Percentiles rank a stretch among this genome's conserved stretches.
Conservation (phyloP, 305 asterid species). For the Solanum hybrid region DNA sequence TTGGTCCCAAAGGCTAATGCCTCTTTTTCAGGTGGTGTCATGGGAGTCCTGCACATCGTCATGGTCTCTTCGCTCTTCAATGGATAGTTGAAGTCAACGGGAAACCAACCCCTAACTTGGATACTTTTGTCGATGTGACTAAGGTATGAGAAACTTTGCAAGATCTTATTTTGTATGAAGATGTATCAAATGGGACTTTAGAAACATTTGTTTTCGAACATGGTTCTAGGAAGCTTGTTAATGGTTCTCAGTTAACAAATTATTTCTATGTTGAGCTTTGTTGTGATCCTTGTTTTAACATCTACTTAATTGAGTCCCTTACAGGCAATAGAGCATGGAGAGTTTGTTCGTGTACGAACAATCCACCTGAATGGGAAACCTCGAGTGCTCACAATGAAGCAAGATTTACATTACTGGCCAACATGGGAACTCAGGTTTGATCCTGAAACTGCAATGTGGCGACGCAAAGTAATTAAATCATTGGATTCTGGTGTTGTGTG, state of each 20-base stretch:
- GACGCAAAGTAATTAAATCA: conserved; percentile 62
- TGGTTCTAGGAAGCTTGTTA: not conserved
- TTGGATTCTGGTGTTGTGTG: conserved; percentile 26
- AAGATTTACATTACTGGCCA: conserved; percentile 98
- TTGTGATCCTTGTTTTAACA: not conserved
- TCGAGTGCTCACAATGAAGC: conserved; percentile 85
- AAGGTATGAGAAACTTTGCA: conserved; percentile 38
- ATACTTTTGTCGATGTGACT: conserved; percentile 76
- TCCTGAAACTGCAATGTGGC: conserved; percentile 80
- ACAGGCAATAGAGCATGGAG: conserved; percentile 81
- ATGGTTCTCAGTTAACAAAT: not conserved
- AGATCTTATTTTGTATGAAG: not conserved
- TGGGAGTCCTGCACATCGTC: conserved; percentile 94
- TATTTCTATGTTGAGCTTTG: not conserved
- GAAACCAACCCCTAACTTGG: conserved; percentile 81
- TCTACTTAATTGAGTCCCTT: not conserved
- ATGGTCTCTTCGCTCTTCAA: conserved; percentile 94
- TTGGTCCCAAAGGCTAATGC: not conserved
- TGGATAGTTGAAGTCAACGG: conserved; percentile 97
- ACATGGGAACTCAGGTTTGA: conserved; percentile 92
- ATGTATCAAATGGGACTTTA: not conserved
- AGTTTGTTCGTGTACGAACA: conserved; percentile 79
- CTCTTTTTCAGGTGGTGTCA: conserved; percentile 88
- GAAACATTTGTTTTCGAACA: not conserved
- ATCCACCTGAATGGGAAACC: conserved; percentile 94